Evolutionary conservation across 164 flowering plant species (phyloP).

Genomic region (Aristolochia fimbriata): DNA sequence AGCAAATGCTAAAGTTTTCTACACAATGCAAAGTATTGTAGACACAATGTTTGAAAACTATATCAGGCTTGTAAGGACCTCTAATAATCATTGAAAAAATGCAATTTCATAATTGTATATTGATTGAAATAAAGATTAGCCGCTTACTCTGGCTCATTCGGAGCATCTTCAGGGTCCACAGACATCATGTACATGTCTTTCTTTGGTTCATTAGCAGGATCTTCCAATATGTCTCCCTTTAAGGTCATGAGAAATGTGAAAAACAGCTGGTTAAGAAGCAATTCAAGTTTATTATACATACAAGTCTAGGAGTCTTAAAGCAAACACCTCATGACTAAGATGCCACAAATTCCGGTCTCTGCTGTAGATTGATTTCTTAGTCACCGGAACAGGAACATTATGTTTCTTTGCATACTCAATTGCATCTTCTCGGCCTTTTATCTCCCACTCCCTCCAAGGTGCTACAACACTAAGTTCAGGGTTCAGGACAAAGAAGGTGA

Average conservation of each 20-base stretch:
- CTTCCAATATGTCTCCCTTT: constrained; percentile 92
- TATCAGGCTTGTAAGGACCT: too few relatives aligned
- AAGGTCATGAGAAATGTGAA: constrained; percentile 3
- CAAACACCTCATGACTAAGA: constrained; percentile 88
- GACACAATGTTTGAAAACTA: too few relatives aligned
- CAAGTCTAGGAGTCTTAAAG: not conserved
- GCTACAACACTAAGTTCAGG: constrained; percentile 92
- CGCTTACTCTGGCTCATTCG: constrained; percentile 70
- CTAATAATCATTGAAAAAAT: not conserved
- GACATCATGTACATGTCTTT: constrained; percentile 91
- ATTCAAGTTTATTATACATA: not conserved
- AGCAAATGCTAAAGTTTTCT: too few relatives aligned
- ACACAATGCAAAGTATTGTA: too few relatives aligned
- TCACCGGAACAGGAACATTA: constrained; percentile 88
- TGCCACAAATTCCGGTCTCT: constrained; percentile 96
- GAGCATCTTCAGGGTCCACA: constrained; percentile 82
- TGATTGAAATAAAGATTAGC: not conserved
- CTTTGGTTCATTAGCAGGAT: constrained; percentile 84
- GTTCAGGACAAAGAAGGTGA: constrained; percentile 82
- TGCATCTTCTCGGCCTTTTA: constrained; percentile 90
- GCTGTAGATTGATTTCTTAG: constrained; percentile 95
- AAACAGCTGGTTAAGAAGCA: not conserved
- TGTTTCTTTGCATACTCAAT: constrained; percentile 94
- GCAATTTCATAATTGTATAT: not conserved
- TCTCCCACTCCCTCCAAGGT: constrained; percentile 99